Percentiles rank a stretch among this genome's conserved stretches.
phyloP scores from a whole-genome alignment of 2,329 filamentous ascomycete genomes.

The Pestalotiopsis sp. region DNA sequence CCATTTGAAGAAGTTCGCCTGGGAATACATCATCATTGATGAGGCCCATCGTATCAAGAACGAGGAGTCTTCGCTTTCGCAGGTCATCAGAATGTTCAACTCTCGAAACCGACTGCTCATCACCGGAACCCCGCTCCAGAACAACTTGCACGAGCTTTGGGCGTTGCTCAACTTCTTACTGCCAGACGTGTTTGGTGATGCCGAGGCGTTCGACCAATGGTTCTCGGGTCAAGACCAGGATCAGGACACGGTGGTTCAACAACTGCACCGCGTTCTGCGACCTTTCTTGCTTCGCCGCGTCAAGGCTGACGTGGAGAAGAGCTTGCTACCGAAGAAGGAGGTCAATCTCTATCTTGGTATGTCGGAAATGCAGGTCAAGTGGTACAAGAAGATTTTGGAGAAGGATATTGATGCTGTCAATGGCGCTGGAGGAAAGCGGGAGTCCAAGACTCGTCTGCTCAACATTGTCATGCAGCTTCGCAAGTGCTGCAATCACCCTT shows the following conservation, averaged over 20 bases:
- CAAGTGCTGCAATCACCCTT: constrained; percentile 98
- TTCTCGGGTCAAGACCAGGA: constrained; percentile 89
- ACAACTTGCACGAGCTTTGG: constrained; percentile 98
- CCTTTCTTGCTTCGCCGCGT: constrained; percentile 95
- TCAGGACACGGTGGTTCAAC: constrained; percentile 93
- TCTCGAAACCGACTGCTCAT: constrained; percentile 94
- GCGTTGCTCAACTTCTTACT: constrained; percentile 94
- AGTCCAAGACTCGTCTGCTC: constrained; percentile 93
- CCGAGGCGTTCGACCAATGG: constrained; percentile 97
- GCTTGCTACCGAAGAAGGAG: constrained; percentile 94
- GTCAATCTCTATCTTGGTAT: constrained; percentile 96
- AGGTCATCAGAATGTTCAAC: constrained; percentile 95
- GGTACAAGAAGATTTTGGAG: constrained; percentile 98
- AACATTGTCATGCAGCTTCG: constrained; percentile 99
- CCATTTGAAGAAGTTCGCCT: constrained; percentile 95
- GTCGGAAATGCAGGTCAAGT: constrained; percentile 99
- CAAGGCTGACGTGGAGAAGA: constrained; percentile 98
- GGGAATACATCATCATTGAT: constrained; percentile 99
- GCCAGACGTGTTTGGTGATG: constrained; percentile 97
- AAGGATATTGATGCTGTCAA: constrained; percentile 99
- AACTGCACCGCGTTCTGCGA: constrained; percentile 88
- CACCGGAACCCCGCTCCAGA: constrained; percentile 94
- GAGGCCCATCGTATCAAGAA: constrained; percentile 99
- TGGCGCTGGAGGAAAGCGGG: constrained; percentile 90
- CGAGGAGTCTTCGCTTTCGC: constrained; percentile 93